phyloP scores from a whole-genome alignment of 495 filamentous ascomycete genomes.

The Chaetomium tenue region DNA sequence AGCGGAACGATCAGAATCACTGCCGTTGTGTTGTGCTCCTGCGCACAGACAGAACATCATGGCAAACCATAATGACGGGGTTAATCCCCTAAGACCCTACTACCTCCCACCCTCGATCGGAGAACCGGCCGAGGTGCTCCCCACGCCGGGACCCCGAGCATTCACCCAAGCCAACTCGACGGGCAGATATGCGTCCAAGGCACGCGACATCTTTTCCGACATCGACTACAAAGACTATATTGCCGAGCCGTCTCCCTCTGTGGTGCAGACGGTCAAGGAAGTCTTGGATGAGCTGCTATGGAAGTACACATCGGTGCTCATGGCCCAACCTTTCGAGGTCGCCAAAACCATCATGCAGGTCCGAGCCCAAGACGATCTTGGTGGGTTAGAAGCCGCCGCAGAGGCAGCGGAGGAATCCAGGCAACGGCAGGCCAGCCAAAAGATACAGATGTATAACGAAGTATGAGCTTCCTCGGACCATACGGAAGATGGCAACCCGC shows the following conservation, averaged over 20 bases:
- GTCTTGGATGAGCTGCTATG: slow-evolving; percentile 76
- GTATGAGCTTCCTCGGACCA: slow-evolving; percentile 37
- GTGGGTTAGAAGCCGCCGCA: slow-evolving; percentile 35
- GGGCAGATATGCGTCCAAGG: slow-evolving; percentile 64
- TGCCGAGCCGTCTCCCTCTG: slow-evolving; percentile 69
- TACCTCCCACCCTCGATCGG: slow-evolving; percentile 84
- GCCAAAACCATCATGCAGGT: slow-evolving; percentile 91
- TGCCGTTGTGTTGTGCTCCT: slow-evolving; percentile 18
- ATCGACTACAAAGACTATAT: slow-evolving; percentile 88
- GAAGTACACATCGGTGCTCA: slow-evolving; percentile 78
- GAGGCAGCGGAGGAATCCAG: slow-evolving; percentile 27
- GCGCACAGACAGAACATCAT: slow-evolving; percentile 31
- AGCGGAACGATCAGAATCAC: neutral
- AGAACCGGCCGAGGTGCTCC: slow-evolving; percentile 42
- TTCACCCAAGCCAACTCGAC: slow-evolving; percentile 51
- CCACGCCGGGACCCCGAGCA: slow-evolving; percentile 45
- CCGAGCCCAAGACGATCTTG: slow-evolving; percentile 53
- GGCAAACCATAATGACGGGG: slow-evolving; percentile 53
- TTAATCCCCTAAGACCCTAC: slow-evolving; percentile 92
- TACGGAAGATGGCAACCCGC: slow-evolving; percentile 1
- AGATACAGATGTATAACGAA: slow-evolving; percentile 48
- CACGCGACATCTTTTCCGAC: slow-evolving; percentile 79
- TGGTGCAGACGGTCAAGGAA: slow-evolving; percentile 66
- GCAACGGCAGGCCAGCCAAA: slow-evolving; percentile 39
- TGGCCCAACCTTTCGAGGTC: slow-evolving; percentile 95